phyloP scores from a whole-genome alignment of 805 yeast species.

The Spathaspora arborariae region DNA sequence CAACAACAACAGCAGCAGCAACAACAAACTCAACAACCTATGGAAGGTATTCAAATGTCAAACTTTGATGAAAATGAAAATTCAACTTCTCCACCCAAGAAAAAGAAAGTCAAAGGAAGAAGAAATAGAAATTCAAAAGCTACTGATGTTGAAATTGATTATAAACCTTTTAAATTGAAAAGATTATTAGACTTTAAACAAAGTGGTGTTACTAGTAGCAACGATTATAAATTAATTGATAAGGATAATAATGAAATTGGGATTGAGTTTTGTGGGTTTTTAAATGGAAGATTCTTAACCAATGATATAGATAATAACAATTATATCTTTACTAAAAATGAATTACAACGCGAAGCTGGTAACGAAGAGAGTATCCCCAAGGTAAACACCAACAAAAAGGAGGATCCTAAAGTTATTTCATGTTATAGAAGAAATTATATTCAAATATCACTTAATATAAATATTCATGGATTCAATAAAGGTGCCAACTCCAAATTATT shows the following conservation, averaged over 20 bases:
- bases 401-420: slow-evolving; percentile 37
- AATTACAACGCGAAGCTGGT: slow-evolving; percentile 1
- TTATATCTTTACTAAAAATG: slow-evolving; percentile 19
- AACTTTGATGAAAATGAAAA: background rate
- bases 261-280: slow-evolving; percentile 31
- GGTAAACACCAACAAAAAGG: slow-evolving; percentile 4
- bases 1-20: background rate
- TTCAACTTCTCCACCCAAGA: slow-evolving; percentile 6
- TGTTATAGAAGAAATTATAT: slow-evolving; percentile 45
- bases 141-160: slow-evolving; percentile 21
- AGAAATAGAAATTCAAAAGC: slow-evolving; percentile 10
- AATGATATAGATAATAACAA: slow-evolving; percentile 38
- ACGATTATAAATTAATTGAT: slow-evolving; percentile 26
- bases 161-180: slow-evolving; percentile 21
- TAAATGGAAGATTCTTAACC: slow-evolving; percentile 41
- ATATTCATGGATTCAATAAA: slow-evolving; percentile 23
- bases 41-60: background rate
- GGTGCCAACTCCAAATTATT: slow-evolving; percentile 21
- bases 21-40: slow-evolving; percentile 1
- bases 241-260: slow-evolving; percentile 22
- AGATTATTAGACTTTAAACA: slow-evolving; percentile 26
- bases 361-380: background rate
- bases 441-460: slow-evolving; percentile 29
- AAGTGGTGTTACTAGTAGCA: slow-evolving; percentile 9
- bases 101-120: slow-evolving; percentile 9